Evolutionary conservation across 257 asterid species (phyloP), one percentile per base, ranked within the genome.

Genomic region (Solanum virginianum): DNA sequence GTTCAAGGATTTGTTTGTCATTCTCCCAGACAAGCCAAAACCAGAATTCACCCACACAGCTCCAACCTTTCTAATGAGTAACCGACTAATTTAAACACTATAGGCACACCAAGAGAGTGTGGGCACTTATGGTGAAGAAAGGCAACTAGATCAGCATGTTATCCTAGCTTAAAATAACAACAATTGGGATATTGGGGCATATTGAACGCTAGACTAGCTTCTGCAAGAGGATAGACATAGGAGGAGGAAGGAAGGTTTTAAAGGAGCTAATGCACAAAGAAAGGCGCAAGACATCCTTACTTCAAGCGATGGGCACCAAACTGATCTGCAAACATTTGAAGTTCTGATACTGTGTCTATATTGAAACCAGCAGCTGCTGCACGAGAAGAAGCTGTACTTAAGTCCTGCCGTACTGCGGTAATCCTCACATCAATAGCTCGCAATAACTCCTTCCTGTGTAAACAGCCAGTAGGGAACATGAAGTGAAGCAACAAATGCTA

Each of bases 341-440:
- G 99, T 87, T 93, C 94, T n/a, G 92, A 87, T 47, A 94, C 92
- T 24, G 95, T 90, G 53, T 92, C 95, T 45, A 88, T 87, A 87
- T 87, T 91, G 88, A 95, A 93, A 81, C 99, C 99, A 39, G 97
- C 98, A 72, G 97, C 93, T 75, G 93, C 93, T 80, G 99, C 96
- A 79, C 97, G 95, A 85, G 91, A 87, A 89, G 88, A 93, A 29
- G 99, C 94, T 69, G 90, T 86, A 26, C 90, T 85, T 83, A 95
- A 88, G 87, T 94, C 99, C 93, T 94, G 97, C 85, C 85, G 91
- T 60, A 91, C 98, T 65, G 98, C 94, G 77, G 80, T 91, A 89
- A 95, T 97, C 91, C 99, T 91, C 86, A 93, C 94, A 85, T 94
- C 99, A 72, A 95, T 95, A 86, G 99, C 98, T 89, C 95, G 92